Evolutionary conservation across 768 basidiomycete genomes (phyloP), one percentile per base, ranked within the genome.

Genomic region (Lentinula guzmanii): DNA sequence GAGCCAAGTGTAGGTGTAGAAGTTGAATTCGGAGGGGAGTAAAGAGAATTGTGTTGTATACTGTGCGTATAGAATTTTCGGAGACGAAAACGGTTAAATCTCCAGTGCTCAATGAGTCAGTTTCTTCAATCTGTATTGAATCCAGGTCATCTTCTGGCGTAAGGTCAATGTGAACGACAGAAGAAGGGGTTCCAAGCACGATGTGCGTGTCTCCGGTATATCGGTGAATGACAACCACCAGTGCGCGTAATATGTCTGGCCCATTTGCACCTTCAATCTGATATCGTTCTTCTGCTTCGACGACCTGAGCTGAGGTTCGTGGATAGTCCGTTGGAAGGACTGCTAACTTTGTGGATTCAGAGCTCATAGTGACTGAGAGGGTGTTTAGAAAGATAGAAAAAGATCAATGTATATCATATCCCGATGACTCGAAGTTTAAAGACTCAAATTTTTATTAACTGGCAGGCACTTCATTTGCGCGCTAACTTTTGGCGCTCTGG

Each of bases 121-220:
- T 77, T 65, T 93, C 89, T 1, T 93, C 93, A 70, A 97, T 89
- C 51, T 77, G 77, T 74, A 42, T 96, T 92, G 46, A 91, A 80
- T 63, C 86, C 85, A 72, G 95, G 91, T 21, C 98, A 87, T 64
- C 91, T 87, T 63, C 86, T 81, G 10, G 98, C 86, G 58, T 43
- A 2, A 60, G 98, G 82, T 21, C 90, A 84, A 88, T 91, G 94
- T 74, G 91, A 98, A 0, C 92, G 86, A 76, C 95, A 93, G 18
- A 82, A 79, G 92, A 89, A 15, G 93, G 95, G 3, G 91, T 92
- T 39, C 90, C 94, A 68, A 99, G 89, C 61, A 97, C 82, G 63
- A 99, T 80, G 67, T 97, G 94, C 31, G 87, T 95, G 71, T 99
- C 97, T 43, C 92, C 95, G 0, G 97, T 98, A 75, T 94, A 97